These are phyloP conservation scores for Boletus albobrunnescens DNA, from an alignment of 1,284 basidiomycete genomes.

Conservation along the genomic window DNA sequence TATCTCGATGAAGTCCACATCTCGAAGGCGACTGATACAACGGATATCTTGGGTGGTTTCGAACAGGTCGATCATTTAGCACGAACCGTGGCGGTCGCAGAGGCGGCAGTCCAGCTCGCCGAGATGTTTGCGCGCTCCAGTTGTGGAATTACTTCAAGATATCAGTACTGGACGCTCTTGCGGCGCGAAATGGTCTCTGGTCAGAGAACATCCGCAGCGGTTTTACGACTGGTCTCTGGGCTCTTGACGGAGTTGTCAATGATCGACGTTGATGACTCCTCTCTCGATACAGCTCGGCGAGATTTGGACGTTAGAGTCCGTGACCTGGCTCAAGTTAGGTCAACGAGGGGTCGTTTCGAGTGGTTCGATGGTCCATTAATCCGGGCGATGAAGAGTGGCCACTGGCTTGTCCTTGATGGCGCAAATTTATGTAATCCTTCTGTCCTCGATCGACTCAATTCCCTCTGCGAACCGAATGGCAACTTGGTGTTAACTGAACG, in stretches of 20 bases:
- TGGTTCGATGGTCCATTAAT: slow-evolving; percentile 98
- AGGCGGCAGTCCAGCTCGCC: slow-evolving; percentile 40
- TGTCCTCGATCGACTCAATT: slow-evolving; percentile 95
- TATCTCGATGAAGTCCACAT: slow-evolving; percentile 73
- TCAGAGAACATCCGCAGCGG: slow-evolving; percentile 16
- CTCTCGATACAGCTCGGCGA: slow-evolving; percentile 10
- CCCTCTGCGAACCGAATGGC: slow-evolving; percentile 88
- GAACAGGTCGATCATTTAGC: slow-evolving; percentile 75
- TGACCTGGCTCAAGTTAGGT: slow-evolving; percentile 15
- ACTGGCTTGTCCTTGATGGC: slow-evolving; percentile 90
- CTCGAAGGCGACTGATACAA: slow-evolving; percentile 88
- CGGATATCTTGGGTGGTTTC: slow-evolving; percentile 93
- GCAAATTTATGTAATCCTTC: slow-evolving; percentile 96
- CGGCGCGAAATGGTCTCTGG: slow-evolving; percentile 23
- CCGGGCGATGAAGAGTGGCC: slow-evolving; percentile 79
- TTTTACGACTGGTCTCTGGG: slow-evolving; percentile 21
- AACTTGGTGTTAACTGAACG: slow-evolving; percentile 84
- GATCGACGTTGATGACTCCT: slow-evolving; percentile 12
- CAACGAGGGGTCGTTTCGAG: slow-evolving; percentile 65
- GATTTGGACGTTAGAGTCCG: slow-evolving; percentile 17
- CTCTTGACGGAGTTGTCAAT: slow-evolving; percentile 25
- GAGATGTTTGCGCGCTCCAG: slow-evolving; percentile 40
- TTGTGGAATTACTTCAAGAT: slow-evolving; percentile 33
- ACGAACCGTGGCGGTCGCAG: slow-evolving; percentile 39
- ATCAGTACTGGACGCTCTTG: slow-evolving; percentile 19